A percentile compares a stretch with the other conserved stretches of the same genome.
phyloP scores from a whole-genome alignment of 139 green algal species.

The Pycnococcus provasolii region DNA sequence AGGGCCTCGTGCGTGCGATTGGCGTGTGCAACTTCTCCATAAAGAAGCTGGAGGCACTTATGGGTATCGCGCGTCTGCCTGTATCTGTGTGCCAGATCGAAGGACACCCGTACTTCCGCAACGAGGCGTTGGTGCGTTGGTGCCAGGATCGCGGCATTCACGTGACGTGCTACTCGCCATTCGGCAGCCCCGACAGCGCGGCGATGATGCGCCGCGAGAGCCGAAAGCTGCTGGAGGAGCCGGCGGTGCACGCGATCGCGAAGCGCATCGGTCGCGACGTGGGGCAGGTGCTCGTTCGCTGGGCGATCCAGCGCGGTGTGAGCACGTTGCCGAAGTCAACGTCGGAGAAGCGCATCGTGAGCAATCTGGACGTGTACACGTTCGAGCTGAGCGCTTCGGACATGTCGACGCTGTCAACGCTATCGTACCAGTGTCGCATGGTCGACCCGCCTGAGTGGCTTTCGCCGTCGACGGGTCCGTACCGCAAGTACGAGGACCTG shows the following conservation, averaged over 20 bases:
- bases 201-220: constrained; percentile 49
- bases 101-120: constrained; percentile 5
- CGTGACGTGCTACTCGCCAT: constrained; percentile 4
- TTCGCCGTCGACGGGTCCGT: constrained; percentile 47
- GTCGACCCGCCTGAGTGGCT: constrained; percentile 56
- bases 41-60: constrained; percentile 6
- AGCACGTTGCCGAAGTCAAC: constrained; percentile 68
- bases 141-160: constrained; percentile 6
- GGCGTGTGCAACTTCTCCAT: constrained; percentile 23
- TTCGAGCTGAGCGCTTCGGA: constrained; percentile 31
- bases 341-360: constrained; percentile 21
- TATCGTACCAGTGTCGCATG: constrained; percentile 41
- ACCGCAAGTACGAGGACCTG: constrained; percentile 60
- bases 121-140: constrained; percentile 5
- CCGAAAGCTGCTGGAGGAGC: neutral
- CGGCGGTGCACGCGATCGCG: neutral
- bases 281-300: constrained; percentile 56
- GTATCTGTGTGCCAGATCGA: constrained; percentile 18
- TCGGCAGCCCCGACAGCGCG: constrained; percentile 52
- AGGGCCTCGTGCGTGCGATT: constrained; percentile 11
- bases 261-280: neutral
- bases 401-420: constrained; percentile 18
- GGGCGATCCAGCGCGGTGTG: constrained; percentile 53
- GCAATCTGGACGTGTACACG: constrained; percentile 30
- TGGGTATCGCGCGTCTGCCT: neutral